Percentiles rank a stretch among this genome's conserved stretches.
Conservation (phyloP, 768 basidiomycete genomes). For the Agrocybe pediades region DNA sequence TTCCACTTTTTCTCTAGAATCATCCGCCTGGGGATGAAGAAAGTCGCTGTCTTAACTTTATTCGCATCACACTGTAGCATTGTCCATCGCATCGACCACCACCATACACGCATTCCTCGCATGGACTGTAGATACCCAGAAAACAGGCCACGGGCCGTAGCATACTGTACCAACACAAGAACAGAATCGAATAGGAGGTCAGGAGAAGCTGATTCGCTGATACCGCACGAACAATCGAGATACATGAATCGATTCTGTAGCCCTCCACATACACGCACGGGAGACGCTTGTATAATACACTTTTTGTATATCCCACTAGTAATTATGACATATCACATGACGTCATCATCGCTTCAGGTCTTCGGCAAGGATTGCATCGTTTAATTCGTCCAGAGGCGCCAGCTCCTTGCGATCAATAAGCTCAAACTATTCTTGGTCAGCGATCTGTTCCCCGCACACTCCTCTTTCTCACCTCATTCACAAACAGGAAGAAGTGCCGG, state of each 20-base stretch:
- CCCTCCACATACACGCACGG: slow-evolving; percentile 13
- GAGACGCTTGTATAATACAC: slow-evolving; percentile 5
- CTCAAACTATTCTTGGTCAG: slow-evolving; percentile 63
- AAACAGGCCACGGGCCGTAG: neutral
- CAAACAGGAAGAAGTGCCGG: slow-evolving; percentile 95
- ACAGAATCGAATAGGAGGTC: too few species aligned
- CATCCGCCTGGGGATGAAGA: too few species aligned
- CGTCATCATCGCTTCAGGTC: slow-evolving; percentile 41
- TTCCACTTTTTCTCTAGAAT: neutral
- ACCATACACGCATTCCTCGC: slow-evolving; percentile 9
- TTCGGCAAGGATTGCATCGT: slow-evolving; percentile 79
- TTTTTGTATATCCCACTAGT: neutral
- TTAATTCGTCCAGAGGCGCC: slow-evolving; percentile 92
- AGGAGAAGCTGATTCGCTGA: too few species aligned
- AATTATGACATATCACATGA: slow-evolving; percentile 8
- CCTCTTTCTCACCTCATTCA: slow-evolving; percentile 72
- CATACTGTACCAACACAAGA: neutral
- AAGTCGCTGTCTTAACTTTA: slow-evolving; percentile 13
- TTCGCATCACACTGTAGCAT: slow-evolving; percentile 16
- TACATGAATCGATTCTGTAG: slow-evolving; percentile 25
- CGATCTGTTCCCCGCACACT: neutral
- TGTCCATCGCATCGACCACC: slow-evolving; percentile 9
- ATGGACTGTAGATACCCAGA: slow-evolving; percentile 12
- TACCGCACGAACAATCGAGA: slow-evolving; percentile 12
- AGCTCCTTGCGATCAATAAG: slow-evolving; percentile 97